phyloP scores from a whole-genome alignment of 768 basidiomycete species.

The Strobilomyces confusus region DNA sequence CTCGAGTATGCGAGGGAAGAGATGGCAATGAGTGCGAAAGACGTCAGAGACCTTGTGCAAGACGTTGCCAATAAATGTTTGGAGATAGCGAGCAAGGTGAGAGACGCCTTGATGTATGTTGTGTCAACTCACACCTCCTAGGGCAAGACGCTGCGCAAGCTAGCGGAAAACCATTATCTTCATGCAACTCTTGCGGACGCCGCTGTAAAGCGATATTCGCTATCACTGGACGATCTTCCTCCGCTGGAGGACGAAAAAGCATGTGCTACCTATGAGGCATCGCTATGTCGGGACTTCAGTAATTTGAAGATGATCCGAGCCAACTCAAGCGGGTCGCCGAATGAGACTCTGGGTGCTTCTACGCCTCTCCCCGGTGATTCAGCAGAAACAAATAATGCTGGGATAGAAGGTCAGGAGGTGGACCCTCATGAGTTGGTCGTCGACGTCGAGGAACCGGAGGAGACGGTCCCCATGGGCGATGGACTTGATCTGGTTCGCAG shows the following conservation, averaged over 20 bases:
- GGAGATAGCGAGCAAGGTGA: constrained; percentile 52
- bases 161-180: constrained; percentile 49
- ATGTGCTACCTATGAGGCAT: constrained; percentile 43
- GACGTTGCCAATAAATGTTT: constrained; percentile 61
- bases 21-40: constrained; percentile 41
- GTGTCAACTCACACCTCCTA: constrained; percentile 24
- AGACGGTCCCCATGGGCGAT: constrained; percentile 5
- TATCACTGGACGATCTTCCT: constrained; percentile 55
- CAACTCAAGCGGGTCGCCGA: constrained; percentile 15
- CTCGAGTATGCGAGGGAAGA: constrained; percentile 46
- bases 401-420: constrained; percentile 11
- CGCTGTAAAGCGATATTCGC: constrained; percentile 48
- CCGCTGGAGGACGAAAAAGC: constrained; percentile 46
- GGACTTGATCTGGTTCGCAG: constrained; percentile 26
- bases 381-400: constrained; percentile 6
- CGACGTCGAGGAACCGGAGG: constrained; percentile 18
- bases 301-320: constrained; percentile 28
- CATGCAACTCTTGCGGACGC: constrained; percentile 39
- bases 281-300: constrained; percentile 53
- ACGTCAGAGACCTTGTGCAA: constrained; percentile 45
- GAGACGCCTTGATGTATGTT: background rate
- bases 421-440: constrained; percentile 16
- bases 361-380: constrained; percentile 9
- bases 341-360: constrained; percentile 2
- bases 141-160: constrained; percentile 63